Evolutionary conservation across 352 stramenopile genomes (phyloP).

Genomic region (Phytophthora cryptogea): DNA sequence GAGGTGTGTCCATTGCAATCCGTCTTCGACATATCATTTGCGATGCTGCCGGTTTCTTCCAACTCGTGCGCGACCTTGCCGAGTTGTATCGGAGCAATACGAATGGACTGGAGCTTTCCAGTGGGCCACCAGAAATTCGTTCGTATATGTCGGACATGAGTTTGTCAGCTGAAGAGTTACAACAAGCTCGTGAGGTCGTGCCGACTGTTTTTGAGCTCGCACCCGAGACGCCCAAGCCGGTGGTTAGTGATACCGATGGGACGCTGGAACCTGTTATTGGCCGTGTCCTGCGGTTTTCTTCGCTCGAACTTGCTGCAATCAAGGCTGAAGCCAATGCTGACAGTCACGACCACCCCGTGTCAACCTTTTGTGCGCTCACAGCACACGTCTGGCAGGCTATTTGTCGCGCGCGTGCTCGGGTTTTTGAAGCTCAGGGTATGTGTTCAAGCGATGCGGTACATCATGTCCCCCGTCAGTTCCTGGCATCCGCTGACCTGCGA

Average conservation of each 20-base stretch:
- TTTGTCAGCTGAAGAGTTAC: constrained; percentile 1
- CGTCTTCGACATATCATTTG: constrained; percentile 31
- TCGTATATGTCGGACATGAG: constrained; percentile 9
- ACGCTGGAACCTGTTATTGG: constrained; percentile 4
- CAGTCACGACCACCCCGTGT: background rate
- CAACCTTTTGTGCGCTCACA: constrained; percentile 17
- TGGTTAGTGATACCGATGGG: background rate
- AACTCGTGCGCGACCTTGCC: constrained; percentile 14
- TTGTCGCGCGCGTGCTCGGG: constrained; percentile 1
- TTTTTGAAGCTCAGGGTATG: constrained; percentile 10
- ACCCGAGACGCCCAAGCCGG: background rate
- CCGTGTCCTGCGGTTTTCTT: constrained; percentile 18
- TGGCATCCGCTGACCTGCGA: constrained; percentile 24
- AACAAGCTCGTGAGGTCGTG: constrained; percentile 1
- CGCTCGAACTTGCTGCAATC: constrained; percentile 18
- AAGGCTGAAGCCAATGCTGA: constrained; percentile 19
- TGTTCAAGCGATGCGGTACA: constrained; percentile 6
- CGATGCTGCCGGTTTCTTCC: constrained; percentile 27
- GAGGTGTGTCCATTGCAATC: constrained; percentile 22
- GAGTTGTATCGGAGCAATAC: constrained; percentile 16
- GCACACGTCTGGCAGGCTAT: constrained; percentile 24
- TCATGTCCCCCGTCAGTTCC: constrained; percentile 17
- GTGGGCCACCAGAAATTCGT: constrained; percentile 5
- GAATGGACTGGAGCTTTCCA: background rate
- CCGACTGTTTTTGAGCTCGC: constrained; percentile 20